A percentile compares a stretch with the other conserved stretches of the same genome.
Conservation (phyloP, 2,329 filamentous ascomycete genomes). For the Talaromyces sp. region DNA sequence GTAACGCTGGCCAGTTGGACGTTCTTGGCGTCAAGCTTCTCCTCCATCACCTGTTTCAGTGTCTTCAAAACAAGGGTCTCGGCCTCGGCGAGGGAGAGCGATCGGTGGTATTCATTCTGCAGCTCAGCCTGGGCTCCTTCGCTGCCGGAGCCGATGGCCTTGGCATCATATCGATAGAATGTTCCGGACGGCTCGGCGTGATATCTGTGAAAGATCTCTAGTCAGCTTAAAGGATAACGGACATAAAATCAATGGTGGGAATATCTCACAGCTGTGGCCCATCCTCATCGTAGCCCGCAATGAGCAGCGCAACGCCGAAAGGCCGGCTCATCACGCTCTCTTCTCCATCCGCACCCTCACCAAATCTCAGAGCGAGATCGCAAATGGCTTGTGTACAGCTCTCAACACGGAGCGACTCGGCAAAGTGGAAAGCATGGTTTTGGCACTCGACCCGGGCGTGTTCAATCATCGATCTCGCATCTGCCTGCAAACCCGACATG, state of each 20-base stretch:
- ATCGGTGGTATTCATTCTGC: constrained; percentile 99
- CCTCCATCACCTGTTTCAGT: constrained; percentile 99
- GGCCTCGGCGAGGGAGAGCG: constrained; percentile 83
- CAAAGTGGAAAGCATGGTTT: constrained; percentile 97
- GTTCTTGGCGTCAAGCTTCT: constrained; percentile 98
- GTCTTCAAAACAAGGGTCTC: constrained; percentile 96
- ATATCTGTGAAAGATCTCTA: constrained; percentile 52
- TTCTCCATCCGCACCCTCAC: constrained; percentile 93
- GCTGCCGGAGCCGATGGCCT: constrained; percentile 94
- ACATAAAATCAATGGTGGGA: background rate
- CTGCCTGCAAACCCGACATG: constrained; percentile 96
- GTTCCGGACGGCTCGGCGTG: constrained; percentile 97
- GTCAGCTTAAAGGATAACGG: background rate
- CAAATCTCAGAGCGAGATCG: constrained; percentile 91
- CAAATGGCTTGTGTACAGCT: constrained; percentile 99
- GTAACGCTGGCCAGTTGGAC: constrained; percentile 97
- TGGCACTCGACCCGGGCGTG: constrained; percentile 97
- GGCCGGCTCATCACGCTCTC: constrained; percentile 98
- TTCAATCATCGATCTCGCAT: constrained; percentile 96
- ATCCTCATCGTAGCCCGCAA: constrained; percentile 95
- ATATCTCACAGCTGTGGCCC: constrained; percentile 72
- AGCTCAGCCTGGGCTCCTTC: constrained; percentile 97
- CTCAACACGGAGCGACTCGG: constrained; percentile 89
- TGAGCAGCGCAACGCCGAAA: constrained; percentile 92
- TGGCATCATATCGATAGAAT: constrained; percentile 98